Conservation (phyloP, 2,329 filamentous ascomycete genomes). For the Pestalotiopsis sp. region DNA sequence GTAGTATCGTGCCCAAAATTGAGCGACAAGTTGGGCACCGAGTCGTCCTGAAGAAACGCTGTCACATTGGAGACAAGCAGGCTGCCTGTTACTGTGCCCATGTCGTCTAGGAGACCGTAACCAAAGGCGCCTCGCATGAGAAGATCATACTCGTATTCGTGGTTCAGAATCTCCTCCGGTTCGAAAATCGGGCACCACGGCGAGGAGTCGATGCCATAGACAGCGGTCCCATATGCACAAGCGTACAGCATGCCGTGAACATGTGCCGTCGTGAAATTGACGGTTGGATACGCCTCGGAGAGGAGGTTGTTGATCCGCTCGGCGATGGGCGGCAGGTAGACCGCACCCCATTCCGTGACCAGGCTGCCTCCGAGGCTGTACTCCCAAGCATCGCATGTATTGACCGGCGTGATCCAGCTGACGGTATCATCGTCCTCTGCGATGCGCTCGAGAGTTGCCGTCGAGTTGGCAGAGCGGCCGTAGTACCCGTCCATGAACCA, state of each 20-base stretch:
- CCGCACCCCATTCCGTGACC: constrained; percentile 17
- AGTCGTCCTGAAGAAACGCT: constrained; percentile 18
- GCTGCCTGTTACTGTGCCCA: constrained; percentile 24
- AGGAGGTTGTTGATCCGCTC: constrained; percentile 22
- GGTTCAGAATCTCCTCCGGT: constrained; percentile 21
- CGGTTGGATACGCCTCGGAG: constrained; percentile 17
- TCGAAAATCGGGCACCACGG: constrained; percentile 26
- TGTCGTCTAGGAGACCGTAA: constrained; percentile 25
- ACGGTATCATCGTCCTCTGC: constrained; percentile 22
- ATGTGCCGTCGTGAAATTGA: constrained; percentile 21
- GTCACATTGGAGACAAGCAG: constrained; percentile 25
- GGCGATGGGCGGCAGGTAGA: constrained; percentile 25
- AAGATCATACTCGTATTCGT: constrained; percentile 28
- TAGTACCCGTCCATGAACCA: constrained; percentile 28
- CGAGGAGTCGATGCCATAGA: constrained; percentile 20
- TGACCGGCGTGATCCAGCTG: constrained; percentile 25
- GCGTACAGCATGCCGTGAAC: constrained; percentile 26
- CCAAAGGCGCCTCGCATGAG: constrained; percentile 26
- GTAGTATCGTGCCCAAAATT: constrained; percentile 28
- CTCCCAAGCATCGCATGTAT: constrained; percentile 22
- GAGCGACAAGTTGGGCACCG: constrained; percentile 21
- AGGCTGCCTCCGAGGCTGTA: constrained; percentile 16
- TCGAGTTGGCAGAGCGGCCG: constrained; percentile 21
- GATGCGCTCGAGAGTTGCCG: constrained; percentile 16
- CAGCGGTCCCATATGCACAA: constrained; percentile 26